A percentile compares a stretch with the other conserved stretches of the same genome.
Evolutionary conservation across 805 yeast genomes (phyloP).

Genomic region (Ogataea paradorogensis): DNA sequence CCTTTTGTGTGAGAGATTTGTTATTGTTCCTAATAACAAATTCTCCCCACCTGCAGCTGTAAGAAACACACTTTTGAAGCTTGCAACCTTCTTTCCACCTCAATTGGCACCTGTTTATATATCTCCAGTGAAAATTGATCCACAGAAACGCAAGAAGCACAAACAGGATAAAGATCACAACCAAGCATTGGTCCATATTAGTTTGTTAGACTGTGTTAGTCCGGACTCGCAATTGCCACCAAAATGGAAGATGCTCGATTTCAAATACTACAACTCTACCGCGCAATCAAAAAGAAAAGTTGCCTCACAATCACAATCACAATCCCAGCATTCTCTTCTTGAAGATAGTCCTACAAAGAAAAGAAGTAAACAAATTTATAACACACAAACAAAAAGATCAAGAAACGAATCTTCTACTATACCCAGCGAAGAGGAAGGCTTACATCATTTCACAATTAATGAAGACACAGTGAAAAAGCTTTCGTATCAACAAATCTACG

Average conservation of each 20-base stretch:
- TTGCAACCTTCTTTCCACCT: constrained; percentile 44
- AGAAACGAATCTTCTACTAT: constrained; percentile 17
- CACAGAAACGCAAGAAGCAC: constrained; percentile 27
- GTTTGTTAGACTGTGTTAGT: constrained; percentile 30
- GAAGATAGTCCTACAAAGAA: constrained; percentile 18
- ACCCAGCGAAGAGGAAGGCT: constrained; percentile 38
- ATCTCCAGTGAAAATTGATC: constrained; percentile 15
- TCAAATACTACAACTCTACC: constrained; percentile 45
- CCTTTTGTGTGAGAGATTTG: constrained; percentile 61
- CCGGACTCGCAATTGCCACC: constrained; percentile 42
- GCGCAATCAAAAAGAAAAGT: constrained; percentile 9
- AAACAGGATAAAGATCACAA: constrained; percentile 12
- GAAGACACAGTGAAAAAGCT: constrained; percentile 55
- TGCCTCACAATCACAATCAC: background rate
- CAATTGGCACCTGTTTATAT: constrained; percentile 33
- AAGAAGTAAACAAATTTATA: constrained; percentile 17
- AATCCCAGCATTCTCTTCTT: constrained; percentile 4
- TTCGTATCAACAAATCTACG: constrained; percentile 60
- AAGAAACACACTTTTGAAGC: constrained; percentile 46
- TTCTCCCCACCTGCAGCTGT: constrained; percentile 42
- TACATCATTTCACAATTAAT: constrained; percentile 49
- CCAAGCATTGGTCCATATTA: constrained; percentile 22
- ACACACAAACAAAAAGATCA: constrained; percentile 22
- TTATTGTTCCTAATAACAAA: constrained; percentile 42
- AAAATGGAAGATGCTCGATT: constrained; percentile 55